These are phyloP conservation scores for Parachaetomium inaequale DNA, from an alignment of 495 filamentous ascomycete species.

Conservation along the genomic window DNA sequence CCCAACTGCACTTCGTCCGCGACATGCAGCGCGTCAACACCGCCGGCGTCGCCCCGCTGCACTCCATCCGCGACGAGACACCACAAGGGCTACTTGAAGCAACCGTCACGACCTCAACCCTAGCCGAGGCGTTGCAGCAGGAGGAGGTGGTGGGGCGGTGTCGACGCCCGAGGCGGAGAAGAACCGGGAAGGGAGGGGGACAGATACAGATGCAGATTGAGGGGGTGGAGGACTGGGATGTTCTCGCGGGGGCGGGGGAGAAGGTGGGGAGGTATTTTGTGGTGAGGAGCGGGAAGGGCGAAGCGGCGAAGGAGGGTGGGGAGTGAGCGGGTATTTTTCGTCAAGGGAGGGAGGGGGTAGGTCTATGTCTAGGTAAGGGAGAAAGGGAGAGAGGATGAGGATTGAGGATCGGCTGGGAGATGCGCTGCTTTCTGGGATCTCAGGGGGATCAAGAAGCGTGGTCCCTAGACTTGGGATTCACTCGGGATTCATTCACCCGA, in stretches of 20 bases:
- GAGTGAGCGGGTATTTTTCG: no score
- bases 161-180: slow-evolving; percentile 37
- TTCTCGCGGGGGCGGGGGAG: slow-evolving; percentile 60
- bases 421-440: no score
- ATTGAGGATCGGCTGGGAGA: no score
- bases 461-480: no score
- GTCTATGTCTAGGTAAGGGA: no score
- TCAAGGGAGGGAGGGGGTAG: no score
- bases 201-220: slow-evolving; percentile 1
- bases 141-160: slow-evolving; percentile 47
- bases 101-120: slow-evolving; percentile 39
- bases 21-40: slow-evolving; percentile 81
- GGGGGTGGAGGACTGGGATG: slow-evolving; percentile 61
- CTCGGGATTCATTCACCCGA: no score
- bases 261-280: slow-evolving; percentile 74
- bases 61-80: slow-evolving; percentile 80
- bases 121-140: slow-evolving; percentile 36
- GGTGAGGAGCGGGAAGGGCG: slow-evolving; percentile 57
- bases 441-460: no score
- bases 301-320: not conserved
- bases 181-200: not conserved
- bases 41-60: slow-evolving; percentile 62
- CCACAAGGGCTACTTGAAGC: slow-evolving; percentile 39
- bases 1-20: slow-evolving; percentile 85
- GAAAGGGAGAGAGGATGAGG: no score